Evolutionary conservation across 257 asterid genomes (phyloP), one percentile per base, ranked within the genome.

Genomic region (Solanum commersonii): DNA sequence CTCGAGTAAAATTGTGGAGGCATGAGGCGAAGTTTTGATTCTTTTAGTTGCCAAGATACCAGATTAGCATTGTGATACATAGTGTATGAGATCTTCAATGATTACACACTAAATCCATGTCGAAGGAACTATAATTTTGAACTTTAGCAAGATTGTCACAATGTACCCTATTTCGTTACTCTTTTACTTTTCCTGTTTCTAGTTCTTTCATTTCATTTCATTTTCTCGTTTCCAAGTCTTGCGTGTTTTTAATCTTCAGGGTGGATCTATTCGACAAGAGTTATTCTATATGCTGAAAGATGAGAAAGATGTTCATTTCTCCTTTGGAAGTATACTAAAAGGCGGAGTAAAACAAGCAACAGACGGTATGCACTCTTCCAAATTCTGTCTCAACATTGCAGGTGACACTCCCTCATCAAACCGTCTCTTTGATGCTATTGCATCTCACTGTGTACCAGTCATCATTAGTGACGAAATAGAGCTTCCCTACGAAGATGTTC

Each of bases 351-450:
- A 46, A 67, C 91, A 89, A 85, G 98, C 98, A 15, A 88, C 94
- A 1, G 35, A 84, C 31, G 98, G 98, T 20, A 94, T 95, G 98
- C 95, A 90, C 5, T 87, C 91, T 14, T 94, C 98, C 18, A 95
- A 93, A 73, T 95, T 95, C 93, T 95, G 98, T 90, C 98, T 95
- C 87, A 93, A 95, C 91, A 93, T 95, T 16, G 98, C 98, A 0
- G 98, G 98, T 1, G 98, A 95, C 87, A 95, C 98, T 25, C 98
- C 98, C 16, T 95, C 98, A 6, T 95, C 98, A 20, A 95, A 95
- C 92, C 96, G 98, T 15, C 98, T 95, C 49, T 95, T 94, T 86
- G 98, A 95, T 84, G 95, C 98, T 31, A 93, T 95, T 34, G 95
- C 95, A 10, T 93, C 95, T 90, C 98, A 95, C 90, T 95, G 98